A percentile compares a stretch with the other conserved stretches of the same genome.
These are phyloP conservation scores for Akanthomyces dipterigenus DNA, from an alignment of 2,329 filamentous ascomycete genomes.

Conservation along the genomic window DNA sequence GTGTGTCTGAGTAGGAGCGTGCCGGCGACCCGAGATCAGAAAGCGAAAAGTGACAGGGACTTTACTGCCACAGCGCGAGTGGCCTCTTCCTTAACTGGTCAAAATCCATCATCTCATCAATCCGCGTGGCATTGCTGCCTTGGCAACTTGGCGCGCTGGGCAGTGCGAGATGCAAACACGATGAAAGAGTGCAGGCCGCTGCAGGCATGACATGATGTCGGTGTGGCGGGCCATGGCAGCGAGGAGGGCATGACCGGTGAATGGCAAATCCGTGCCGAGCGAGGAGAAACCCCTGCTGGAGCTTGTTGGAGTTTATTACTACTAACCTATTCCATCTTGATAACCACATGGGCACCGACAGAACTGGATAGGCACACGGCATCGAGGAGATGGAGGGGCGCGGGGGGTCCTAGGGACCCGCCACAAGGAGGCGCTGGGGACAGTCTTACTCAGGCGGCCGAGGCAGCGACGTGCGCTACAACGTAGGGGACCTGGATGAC, in stretches of 20 bases:
- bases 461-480: background rate
- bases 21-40: background rate
- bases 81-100: too few relatives aligned
- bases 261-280: background rate
- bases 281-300: background rate
- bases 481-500: background rate
- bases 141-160: background rate
- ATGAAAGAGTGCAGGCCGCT: too few relatives aligned
- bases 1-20: background rate
- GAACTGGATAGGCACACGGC: background rate
- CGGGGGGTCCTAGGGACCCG: too few relatives aligned
- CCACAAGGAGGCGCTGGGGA: background rate
- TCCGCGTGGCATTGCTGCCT: background rate
- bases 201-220: background rate
- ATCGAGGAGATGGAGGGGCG: too few relatives aligned
- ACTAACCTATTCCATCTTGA: background rate
- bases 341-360: background rate
- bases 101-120: too few relatives aligned
- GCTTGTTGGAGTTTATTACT: background rate
- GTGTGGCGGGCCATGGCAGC: background rate
- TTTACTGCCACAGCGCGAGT: too few relatives aligned
- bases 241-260: background rate
- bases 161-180: too few relatives aligned
- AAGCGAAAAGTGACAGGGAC: too few relatives aligned
- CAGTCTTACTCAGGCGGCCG: background rate